Conservation (phyloP, 2,329 filamentous ascomycete species). For the Chrysoporthe cubensis region DNA sequence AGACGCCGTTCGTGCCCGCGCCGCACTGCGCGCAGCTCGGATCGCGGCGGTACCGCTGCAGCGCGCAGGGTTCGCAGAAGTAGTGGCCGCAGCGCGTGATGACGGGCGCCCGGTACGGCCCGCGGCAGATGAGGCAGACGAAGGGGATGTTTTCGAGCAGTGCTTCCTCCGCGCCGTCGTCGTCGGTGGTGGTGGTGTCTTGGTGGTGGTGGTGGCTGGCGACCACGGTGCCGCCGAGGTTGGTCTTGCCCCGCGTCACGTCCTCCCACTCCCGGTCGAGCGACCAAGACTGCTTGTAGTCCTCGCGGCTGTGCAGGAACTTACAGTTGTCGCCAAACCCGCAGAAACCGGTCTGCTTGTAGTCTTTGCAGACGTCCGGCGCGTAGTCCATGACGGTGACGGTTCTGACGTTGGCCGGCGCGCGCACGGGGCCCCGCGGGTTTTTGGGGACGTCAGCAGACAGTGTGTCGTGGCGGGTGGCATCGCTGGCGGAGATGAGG, state of each 20-base stretch:
- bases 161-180: slow-evolving; percentile 65
- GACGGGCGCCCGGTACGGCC: slow-evolving; percentile 77
- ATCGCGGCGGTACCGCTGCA: slow-evolving; percentile 84
- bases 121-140: slow-evolving; percentile 83
- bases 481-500: slow-evolving; percentile 76
- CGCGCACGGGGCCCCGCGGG: slow-evolving; percentile 63
- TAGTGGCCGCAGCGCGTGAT: slow-evolving; percentile 93
- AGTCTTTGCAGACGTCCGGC: slow-evolving; percentile 91
- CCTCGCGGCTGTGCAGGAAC: slow-evolving; percentile 75
- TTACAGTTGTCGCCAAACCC: slow-evolving; percentile 77
- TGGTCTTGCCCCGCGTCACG: slow-evolving; percentile 72
- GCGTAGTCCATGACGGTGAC: slow-evolving; percentile 90
- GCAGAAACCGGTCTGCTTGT: slow-evolving; percentile 61
- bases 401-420: slow-evolving; percentile 85
- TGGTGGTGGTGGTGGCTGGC: slow-evolving; percentile 56
- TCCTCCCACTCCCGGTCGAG: slow-evolving; percentile 93
- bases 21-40: slow-evolving; percentile 87
- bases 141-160: slow-evolving; percentile 86
- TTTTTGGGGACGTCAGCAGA: slow-evolving; percentile 75
- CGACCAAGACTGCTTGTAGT: slow-evolving; percentile 93
- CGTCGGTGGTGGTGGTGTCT: slow-evolving; percentile 30
- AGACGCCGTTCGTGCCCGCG: slow-evolving; percentile 83
- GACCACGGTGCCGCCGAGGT: slow-evolving; percentile 62
- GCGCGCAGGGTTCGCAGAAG: slow-evolving; percentile 89
- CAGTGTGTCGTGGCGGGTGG: slow-evolving; percentile 89